A percentile compares a stretch with the other conserved stretches of the same genome.
Conservation (phyloP, 805 yeast genomes). For the Candida xiaguanensis region DNA sequence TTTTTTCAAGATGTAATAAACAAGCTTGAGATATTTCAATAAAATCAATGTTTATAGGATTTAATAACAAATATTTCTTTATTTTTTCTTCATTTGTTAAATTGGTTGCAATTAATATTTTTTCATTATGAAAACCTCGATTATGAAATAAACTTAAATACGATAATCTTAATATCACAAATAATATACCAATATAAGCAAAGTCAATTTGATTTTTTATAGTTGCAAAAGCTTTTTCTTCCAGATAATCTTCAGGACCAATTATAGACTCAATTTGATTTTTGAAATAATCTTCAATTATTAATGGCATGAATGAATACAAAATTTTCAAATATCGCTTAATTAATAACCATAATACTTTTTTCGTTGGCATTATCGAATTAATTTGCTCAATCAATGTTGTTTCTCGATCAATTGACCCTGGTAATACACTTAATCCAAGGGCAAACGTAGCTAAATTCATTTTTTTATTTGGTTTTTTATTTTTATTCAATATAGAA, state of each 20-base stretch:
- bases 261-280: constrained; percentile 37
- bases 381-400: constrained; percentile 30
- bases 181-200: constrained; percentile 35
- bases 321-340: constrained; percentile 55
- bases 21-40: constrained; percentile 53
- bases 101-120: constrained; percentile 18
- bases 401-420: constrained; percentile 18
- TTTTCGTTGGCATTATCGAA: constrained; percentile 46
- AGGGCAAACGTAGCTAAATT: constrained; percentile 14
- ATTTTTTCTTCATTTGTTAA: constrained; percentile 21
- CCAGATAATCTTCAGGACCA: constrained; percentile 29
- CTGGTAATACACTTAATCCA: constrained; percentile 12
- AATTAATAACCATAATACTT: constrained; percentile 48
- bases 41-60: constrained; percentile 46
- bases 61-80: constrained; percentile 36
- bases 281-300: constrained; percentile 53
- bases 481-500: constrained; percentile 5
- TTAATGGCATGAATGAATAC: constrained; percentile 59
- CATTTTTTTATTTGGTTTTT: constrained; percentile 9
- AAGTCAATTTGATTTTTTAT: constrained; percentile 38
- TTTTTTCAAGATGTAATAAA: constrained; percentile 49
- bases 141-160: constrained; percentile 37
- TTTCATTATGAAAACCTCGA: constrained; percentile 24
- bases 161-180: constrained; percentile 39
- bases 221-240: constrained; percentile 21